Evolutionary conservation across 139 green algal species (phyloP), one percentile per base, ranked within the genome.

Genomic region (Auxenochlorella protothecoides): DNA sequence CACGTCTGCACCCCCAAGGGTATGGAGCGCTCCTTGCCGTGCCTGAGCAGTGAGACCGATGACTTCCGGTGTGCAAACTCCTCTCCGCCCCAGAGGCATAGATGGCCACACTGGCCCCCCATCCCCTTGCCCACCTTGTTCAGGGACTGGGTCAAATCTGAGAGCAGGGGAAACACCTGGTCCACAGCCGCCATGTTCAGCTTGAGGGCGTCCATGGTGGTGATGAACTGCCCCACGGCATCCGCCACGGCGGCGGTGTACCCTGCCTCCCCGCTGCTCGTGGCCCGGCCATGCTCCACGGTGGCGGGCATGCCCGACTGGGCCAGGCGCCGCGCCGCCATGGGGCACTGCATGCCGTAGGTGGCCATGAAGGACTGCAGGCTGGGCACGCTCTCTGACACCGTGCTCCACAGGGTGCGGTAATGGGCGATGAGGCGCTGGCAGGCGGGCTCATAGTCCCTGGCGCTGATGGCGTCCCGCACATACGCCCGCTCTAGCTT

Each of bases 301-400:
- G 89, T 97, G 12, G 91, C 91, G 6, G 91, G 89, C 73, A 97
- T 81, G 54, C 92, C 92, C 0, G 76, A 85, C 12, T 90, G 55
- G 14, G 97, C 76, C 12, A 97, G 77, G 4, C 92, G 79, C 3
- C 85, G 87, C 14, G 84, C 74, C 3, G 92, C 92, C 84, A 93
- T 89, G 11, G 92, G 92, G 78, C 92, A 97, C 74, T 97, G 90
- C 92, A 97, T 93, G 81, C 93, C 93, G 85, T 97, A 93, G 11
- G 90, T 79, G 4, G 69, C 60, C 83, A 96, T 93, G 80, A 97
- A 97, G 5, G 76, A 65, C 80, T 96, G 81, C 16, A 97, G 84
- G 76, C 94, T 89, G 9, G 90, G 91, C 16, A 96, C 89, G 88
- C 93, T 80, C 5, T 44, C 66, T 10, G 83, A 83, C 57, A 96